Conservation (phyloP, 169 alveolate species). For the Plasmodium gonderi region DNA sequence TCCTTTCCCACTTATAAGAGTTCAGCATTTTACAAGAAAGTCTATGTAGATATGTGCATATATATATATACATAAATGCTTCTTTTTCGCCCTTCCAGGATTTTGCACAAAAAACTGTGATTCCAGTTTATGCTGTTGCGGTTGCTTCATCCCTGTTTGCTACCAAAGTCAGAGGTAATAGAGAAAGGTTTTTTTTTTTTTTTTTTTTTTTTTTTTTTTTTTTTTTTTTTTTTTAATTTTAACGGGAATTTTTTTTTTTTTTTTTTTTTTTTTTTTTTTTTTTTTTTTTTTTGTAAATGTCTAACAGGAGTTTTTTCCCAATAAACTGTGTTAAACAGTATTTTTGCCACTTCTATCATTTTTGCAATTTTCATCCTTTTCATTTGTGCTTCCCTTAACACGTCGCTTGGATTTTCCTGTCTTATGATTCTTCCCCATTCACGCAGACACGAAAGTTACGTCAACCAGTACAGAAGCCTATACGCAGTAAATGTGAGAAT, state of each 20-base stretch:
- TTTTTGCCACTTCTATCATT: neutral
- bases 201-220: neutral
- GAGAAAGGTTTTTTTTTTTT: neutral
- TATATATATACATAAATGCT: neutral
- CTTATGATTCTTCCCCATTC: too few relatives aligned
- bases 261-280: too few relatives aligned
- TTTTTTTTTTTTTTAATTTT: neutral
- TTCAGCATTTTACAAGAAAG: neutral
- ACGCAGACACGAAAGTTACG: slow-evolving; percentile 46
- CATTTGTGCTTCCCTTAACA: neutral
- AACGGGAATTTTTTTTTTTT: too few relatives aligned
- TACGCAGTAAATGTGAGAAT: slow-evolving; percentile 57
- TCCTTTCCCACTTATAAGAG: neutral
- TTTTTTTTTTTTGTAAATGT: too few relatives aligned
- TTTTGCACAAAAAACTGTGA: slow-evolving; percentile 47
- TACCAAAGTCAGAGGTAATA: slow-evolving; percentile 70
- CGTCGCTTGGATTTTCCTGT: neutral
- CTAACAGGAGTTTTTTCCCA: too few relatives aligned
- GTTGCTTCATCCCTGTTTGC: slow-evolving; percentile 69
- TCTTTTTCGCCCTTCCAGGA: slow-evolving; percentile 8
- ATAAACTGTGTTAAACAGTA: too few relatives aligned
- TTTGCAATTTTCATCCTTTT: neutral
- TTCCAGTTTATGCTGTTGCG: slow-evolving; percentile 73
- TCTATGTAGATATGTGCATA: neutral
- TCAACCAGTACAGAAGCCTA: slow-evolving; percentile 63